Conservation (phyloP, 148 eudicot species). For the Diospyros lotus region DNA sequence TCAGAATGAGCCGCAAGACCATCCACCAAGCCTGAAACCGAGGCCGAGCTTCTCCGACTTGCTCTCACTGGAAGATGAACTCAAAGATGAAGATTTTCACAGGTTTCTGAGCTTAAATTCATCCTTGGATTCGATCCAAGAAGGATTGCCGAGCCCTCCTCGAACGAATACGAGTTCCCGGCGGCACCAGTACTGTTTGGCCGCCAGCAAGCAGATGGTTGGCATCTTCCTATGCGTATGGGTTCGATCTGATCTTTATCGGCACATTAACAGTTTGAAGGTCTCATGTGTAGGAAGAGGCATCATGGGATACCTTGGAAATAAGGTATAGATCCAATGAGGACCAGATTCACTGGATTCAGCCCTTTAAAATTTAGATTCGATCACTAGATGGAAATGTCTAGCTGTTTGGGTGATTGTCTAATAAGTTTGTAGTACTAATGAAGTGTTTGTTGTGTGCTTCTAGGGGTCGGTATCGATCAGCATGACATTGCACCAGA, state of each 20-base stretch:
- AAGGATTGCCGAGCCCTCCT: constrained; percentile 18
- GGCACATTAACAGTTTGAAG: constrained; percentile 35
- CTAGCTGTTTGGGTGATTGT: too few relatives aligned
- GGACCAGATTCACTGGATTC: background rate
- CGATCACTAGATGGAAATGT: too few relatives aligned
- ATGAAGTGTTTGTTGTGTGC: too few relatives aligned
- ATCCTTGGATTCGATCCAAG: constrained; percentile 14
- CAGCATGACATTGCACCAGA: constrained; percentile 54
- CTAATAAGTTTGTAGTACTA: too few relatives aligned
- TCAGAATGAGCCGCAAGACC: background rate
- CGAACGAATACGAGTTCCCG: background rate
- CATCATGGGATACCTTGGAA: constrained; percentile 69
- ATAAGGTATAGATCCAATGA: constrained; percentile 37
- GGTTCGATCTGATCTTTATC: constrained; percentile 39
- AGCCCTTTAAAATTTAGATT: background rate
- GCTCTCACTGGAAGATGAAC: constrained; percentile 30
- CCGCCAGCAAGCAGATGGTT: constrained; percentile 66
- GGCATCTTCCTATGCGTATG: constrained; percentile 57
- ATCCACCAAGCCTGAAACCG: constrained; percentile 14
- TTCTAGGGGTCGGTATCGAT: constrained; percentile 62
- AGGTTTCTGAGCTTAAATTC: constrained; percentile 17
- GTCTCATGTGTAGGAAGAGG: constrained; percentile 65
- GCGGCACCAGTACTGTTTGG: constrained; percentile 24
- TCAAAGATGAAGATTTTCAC: constrained; percentile 14
- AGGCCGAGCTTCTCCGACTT: constrained; percentile 48